Base-by-base conservation (phyloP, 176 grass and related monocot species). In the Cenchrus americanus region DNA sequence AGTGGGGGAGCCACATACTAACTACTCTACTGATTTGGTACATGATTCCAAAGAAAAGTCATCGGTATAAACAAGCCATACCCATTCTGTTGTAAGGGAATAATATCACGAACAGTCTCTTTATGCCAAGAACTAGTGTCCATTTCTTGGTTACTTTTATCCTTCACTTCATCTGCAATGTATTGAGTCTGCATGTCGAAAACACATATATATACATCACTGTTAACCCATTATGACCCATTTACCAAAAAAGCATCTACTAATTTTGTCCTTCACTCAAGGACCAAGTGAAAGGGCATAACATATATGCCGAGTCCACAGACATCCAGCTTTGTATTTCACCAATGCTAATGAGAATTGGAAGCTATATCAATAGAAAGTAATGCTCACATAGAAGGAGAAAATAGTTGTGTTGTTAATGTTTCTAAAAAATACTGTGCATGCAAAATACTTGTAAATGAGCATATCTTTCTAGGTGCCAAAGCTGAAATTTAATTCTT, bases 131-230 rank as follows among this genome's bases (percentile, higher is more conserved):
- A 88, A 76, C 52, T 76, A 12, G 47, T 80, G 72, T 97, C 50
- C 2, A 97, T 91, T 50, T 86, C 75, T 81, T 87, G 83, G 69
- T 88, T 77, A 84, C 84, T 89, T 73, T 97, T 97, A 77, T 97
- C 94, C 70, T 85, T 89, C 70, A 87, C 91, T 89, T 97, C 94
- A 19, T 97, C 94, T 54, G 82, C 72, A 52, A 97, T 75, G 73
- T 97, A 97, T 71, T 62, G 82, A 60, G 86, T 82, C 94, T 97
- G 80, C 44, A 84, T 61, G 13, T 81, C 47, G 47, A 27, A 83
- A n/a, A n/a, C n/a, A n/a, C n/a, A n/a, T n/a, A n/a, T n/a, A n/a
- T n/a, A n/a, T n/a, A n/a, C n/a, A n/a, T n/a, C n/a, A n/a, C n/a
- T n/a, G n/a, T n/a, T n/a, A n/a, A n/a, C n/a, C n/a, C n/a, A n/a